Base-by-base conservation (phyloP, 768 basidiomycete species). In the Xerocomellus intermedius region DNA sequence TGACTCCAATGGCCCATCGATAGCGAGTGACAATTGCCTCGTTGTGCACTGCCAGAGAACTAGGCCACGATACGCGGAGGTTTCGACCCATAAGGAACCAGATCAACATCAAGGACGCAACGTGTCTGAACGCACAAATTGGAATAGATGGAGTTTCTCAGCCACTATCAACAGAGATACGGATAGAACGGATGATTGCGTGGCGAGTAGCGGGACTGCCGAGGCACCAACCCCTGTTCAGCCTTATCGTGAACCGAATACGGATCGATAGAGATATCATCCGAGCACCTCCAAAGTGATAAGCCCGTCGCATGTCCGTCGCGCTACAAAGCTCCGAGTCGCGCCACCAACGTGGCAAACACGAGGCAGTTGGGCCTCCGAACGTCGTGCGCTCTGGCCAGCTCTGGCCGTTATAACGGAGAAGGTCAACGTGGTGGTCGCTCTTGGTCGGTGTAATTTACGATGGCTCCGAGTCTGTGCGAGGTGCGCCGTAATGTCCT, bases 391-490 rank as follows among this genome's bases (percentile, higher is more conserved):
- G 42, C 36, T 54, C 51, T 53, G 36, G 55, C 42, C 56, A 46
- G 45, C 41, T 52, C 49, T 51, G 38, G 52, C 44, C 55, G 55
- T 53, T 55, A 44, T 44, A 53, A 57, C 63, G 36, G 28, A 37
- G 42, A 56, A 49, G 14, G 43, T 39, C 39, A 35, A 22, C 57
- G 28, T 62, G 33, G 55, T 28, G n/a, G 21, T 19, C 55, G 35
- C 56, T 26, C 24, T 52, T 22, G 9, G 52, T 54, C 28, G 33
- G 44, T 43, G 54, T 61, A 53, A 59, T 65, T 55, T 19, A 50
- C 62, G 48, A 71, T 71, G 70, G 53, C 66, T 43, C 52, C 65
- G 26, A 37, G 59, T 33, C 50, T 64, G 52, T 73, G 71, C 21
- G 71, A 71, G 58, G 71, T 73, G 53, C 55, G 72, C 39, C 30